Evolutionary conservation across 805 yeast genomes (phyloP).

Genomic region (Nakazawaea wickerhamii): DNA sequence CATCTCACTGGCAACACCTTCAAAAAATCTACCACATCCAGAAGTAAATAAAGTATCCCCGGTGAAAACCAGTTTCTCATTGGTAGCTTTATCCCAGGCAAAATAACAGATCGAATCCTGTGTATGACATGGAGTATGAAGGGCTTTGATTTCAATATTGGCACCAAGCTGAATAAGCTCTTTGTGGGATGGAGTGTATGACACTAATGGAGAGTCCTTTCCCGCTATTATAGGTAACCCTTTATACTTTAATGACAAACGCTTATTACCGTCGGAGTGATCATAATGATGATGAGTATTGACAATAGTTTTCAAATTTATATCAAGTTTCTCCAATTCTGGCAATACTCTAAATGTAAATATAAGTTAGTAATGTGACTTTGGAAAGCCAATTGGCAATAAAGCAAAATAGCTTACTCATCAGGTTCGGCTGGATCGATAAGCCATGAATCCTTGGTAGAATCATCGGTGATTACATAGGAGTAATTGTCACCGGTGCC

Average conservation of each 20-base stretch:
- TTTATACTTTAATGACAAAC: conserved; percentile 25
- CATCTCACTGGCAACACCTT: conserved; percentile 85
- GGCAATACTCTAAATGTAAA: conserved; percentile 32
- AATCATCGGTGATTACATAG: conserved; percentile 68
- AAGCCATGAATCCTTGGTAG: conserved; percentile 65
- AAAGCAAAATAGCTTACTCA: conserved; percentile 33
- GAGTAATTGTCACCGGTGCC: conserved; percentile 88
- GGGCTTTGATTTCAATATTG: conserved; percentile 61
- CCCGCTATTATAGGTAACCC: conserved; percentile 77
- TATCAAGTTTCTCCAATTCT: conserved; percentile 31
- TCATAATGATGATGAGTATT: conserved; percentile 97
- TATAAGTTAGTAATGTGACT: not conserved
- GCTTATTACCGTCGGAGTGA: conserved; percentile 81
- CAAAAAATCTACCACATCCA: conserved; percentile 97
- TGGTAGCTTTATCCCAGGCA: conserved; percentile 57
- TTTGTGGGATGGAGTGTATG: conserved; percentile 61
- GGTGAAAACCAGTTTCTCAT: conserved; percentile 75
- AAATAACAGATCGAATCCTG: conserved; percentile 92
- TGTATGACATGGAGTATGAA: conserved; percentile 97
- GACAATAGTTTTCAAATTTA: conserved; percentile 67
- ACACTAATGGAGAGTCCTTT: conserved; percentile 67
- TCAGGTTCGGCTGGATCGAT: conserved; percentile 90
- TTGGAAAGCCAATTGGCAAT: not conserved
- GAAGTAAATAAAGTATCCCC: conserved; percentile 94
- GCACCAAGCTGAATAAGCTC: conserved; percentile 61